phyloP scores from a whole-genome alignment of 2,329 filamentous ascomycete species.

The Fonsecaea pedrosoi region DNA sequence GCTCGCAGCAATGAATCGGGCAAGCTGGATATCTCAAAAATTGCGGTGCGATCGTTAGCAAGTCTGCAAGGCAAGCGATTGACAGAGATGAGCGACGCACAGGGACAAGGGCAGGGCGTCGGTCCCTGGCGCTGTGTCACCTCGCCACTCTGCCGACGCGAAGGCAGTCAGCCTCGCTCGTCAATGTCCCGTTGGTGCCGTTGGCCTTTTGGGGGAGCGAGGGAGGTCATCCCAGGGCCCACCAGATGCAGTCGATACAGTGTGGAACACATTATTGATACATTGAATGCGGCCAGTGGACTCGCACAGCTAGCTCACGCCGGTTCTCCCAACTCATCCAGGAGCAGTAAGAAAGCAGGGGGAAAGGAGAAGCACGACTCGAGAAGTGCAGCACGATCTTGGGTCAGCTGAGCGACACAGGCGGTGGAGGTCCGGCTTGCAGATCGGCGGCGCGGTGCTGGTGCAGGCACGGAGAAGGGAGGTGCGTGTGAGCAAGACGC shows the following conservation, averaged over 20 bases:
- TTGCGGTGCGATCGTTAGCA: constrained; percentile 9
- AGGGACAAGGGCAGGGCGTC: constrained; percentile 5
- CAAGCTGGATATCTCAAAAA: constrained; percentile 16
- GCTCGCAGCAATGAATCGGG: constrained; percentile 19
- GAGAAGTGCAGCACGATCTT: constrained; percentile 23
- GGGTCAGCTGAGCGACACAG: constrained; percentile 34
- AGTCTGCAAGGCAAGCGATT: constrained; percentile 33
- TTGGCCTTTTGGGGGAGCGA: constrained; percentile 2
- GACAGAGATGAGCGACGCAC: constrained; percentile 23
- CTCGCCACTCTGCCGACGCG: constrained; percentile 31
- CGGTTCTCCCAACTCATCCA: constrained; percentile 14
- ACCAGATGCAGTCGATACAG: constrained; percentile 15
- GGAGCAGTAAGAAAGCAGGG: constrained; percentile 19
- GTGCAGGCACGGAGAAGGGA: constrained; percentile 24
- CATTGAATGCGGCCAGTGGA: constrained; percentile 15
- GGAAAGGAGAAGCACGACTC: constrained; percentile 15
- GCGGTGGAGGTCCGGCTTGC: constrained; percentile 27
- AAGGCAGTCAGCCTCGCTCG: constrained; percentile 35
- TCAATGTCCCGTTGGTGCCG: constrained; percentile 22
- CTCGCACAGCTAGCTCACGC: constrained; percentile 11
- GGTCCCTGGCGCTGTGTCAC: constrained; percentile 32
- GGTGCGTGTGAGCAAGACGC: constrained; percentile 17
- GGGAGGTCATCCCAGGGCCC: constrained; percentile 5
- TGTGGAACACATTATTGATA: constrained; percentile 8
- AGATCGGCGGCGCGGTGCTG: constrained; percentile 28